Evolutionary conservation across 2,329 filamentous ascomycete genomes (phyloP).

Genomic region (Metarhizium guizhouense): DNA sequence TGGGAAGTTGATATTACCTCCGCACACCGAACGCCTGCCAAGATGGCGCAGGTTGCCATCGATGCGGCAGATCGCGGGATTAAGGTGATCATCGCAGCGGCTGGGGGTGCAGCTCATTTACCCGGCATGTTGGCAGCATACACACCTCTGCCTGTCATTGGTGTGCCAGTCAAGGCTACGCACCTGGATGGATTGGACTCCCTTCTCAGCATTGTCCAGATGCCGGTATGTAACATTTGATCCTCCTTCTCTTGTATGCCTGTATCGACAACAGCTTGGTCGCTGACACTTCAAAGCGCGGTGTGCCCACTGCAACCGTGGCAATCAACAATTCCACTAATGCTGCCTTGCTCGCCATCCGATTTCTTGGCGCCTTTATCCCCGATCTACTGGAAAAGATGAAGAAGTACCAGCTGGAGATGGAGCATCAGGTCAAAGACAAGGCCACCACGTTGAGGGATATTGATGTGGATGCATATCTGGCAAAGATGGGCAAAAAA

Average conservation of each 20-base stretch:
- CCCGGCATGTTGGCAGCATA: slow-evolving; percentile 69
- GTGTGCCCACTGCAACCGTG: slow-evolving; percentile 65
- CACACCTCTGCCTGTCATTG: slow-evolving; percentile 66
- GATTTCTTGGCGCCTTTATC: slow-evolving; percentile 54
- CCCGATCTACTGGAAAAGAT: slow-evolving; percentile 47
- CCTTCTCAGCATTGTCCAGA: slow-evolving; percentile 65
- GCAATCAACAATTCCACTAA: slow-evolving; percentile 76
- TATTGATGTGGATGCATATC: slow-evolving; percentile 47
- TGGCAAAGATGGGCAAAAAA: slow-evolving; percentile 28
- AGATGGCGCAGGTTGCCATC: slow-evolving; percentile 59
- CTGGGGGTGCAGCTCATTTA: slow-evolving; percentile 64
- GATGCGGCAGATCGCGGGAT: slow-evolving; percentile 56
- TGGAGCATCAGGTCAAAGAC: slow-evolving; percentile 53
- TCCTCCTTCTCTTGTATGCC: neutral
- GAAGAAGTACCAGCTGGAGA: slow-evolving; percentile 51
- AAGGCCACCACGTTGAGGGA: slow-evolving; percentile 52
- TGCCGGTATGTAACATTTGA: slow-evolving; percentile 46
- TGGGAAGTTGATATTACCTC: slow-evolving; percentile 70
- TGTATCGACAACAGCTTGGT: slow-evolving; percentile 16
- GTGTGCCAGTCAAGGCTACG: slow-evolving; percentile 67
- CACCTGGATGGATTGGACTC: slow-evolving; percentile 64
- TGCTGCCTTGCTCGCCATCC: slow-evolving; percentile 61
- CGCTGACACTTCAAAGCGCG: slow-evolving; percentile 30
- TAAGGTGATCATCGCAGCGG: slow-evolving; percentile 67
- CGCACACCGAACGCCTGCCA: slow-evolving; percentile 64